Conservation (phyloP, 2,329 filamentous ascomycete genomes). For the Aspergillus sp. region DNA sequence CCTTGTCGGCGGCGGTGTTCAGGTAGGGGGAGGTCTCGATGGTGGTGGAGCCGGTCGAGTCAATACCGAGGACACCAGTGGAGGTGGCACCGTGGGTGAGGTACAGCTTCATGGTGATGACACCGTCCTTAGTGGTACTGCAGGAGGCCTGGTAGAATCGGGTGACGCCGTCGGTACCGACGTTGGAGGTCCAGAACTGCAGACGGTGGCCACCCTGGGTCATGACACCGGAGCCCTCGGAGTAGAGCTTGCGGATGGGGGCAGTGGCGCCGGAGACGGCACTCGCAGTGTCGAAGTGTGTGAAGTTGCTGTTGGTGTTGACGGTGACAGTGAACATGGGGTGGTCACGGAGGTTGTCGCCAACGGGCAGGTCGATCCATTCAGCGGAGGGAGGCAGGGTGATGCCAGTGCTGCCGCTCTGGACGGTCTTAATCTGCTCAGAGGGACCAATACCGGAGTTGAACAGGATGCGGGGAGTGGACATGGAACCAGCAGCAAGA, state of each 20-base stretch:
- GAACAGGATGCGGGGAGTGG: slow-evolving; percentile 67
- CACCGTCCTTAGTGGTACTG: slow-evolving; percentile 15
- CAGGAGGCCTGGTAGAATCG: slow-evolving; percentile 27
- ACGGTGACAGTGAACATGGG: slow-evolving; percentile 23
- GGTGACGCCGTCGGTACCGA: slow-evolving; percentile 20
- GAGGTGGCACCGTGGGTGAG: slow-evolving; percentile 26
- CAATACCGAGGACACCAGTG: slow-evolving; percentile 19
- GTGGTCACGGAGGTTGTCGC: slow-evolving; percentile 51
- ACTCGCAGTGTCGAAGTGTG: slow-evolving; percentile 19
- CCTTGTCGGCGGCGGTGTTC: slow-evolving; percentile 20
- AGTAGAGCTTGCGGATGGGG: slow-evolving; percentile 12
- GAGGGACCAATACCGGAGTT: slow-evolving; percentile 67
- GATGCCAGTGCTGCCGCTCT: slow-evolving; percentile 45
- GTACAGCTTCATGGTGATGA: slow-evolving; percentile 24
- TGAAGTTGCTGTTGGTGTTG: slow-evolving; percentile 23
- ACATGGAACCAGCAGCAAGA: slow-evolving; percentile 67
- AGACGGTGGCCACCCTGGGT: slow-evolving; percentile 24
- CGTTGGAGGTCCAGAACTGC: slow-evolving; percentile 27
- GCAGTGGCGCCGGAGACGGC: slow-evolving; percentile 13
- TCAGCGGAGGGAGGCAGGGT: slow-evolving; percentile 41
- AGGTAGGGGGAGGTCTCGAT: slow-evolving; percentile 20
- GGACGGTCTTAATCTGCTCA: slow-evolving; percentile 48
- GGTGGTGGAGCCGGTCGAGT: slow-evolving; percentile 15
- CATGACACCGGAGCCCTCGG: slow-evolving; percentile 17
- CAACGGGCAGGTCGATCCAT: slow-evolving; percentile 54